These are phyloP conservation scores for Sporothrix phasma DNA, from an alignment of 2,329 filamentous ascomycete species.

Conservation along the genomic window DNA sequence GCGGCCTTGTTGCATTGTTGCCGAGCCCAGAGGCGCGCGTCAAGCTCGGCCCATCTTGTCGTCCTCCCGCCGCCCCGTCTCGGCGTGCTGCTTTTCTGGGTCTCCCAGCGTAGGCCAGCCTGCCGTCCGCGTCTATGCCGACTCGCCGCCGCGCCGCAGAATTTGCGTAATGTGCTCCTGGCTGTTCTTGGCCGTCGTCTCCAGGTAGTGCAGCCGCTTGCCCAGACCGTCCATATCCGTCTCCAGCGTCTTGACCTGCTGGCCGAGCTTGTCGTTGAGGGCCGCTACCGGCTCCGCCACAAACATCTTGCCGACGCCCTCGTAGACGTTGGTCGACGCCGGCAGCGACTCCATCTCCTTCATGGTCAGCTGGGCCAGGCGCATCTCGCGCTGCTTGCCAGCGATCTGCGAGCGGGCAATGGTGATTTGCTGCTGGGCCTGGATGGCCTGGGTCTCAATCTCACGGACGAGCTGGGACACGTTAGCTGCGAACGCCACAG, in stretches of 20 bases:
- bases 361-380: slow-evolving; percentile 77
- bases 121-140: slow-evolving; percentile 13
- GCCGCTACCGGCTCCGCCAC: slow-evolving; percentile 63
- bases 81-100: not conserved
- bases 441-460: slow-evolving; percentile 81
- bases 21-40: too few relatives aligned
- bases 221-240: slow-evolving; percentile 70
- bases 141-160: slow-evolving; percentile 45
- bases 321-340: slow-evolving; percentile 70
- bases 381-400: slow-evolving; percentile 77
- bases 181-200: slow-evolving; percentile 93
- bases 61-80: not conserved
- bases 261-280: slow-evolving; percentile 65
- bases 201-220: slow-evolving; percentile 85
- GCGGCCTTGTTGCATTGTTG: too few relatives aligned
- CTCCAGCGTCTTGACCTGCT: slow-evolving; percentile 65
- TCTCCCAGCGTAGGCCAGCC: not conserved
- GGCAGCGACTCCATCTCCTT: slow-evolving; percentile 73
- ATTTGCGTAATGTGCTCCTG: slow-evolving; percentile 85
- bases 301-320: slow-evolving; percentile 98
- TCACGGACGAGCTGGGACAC: slow-evolving; percentile 68
- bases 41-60: not conserved
- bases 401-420: slow-evolving; percentile 77
- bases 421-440: slow-evolving; percentile 84
- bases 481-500: too few relatives aligned